Base-by-base conservation (phyloP, 1,284 basidiomycete genomes). In the Wallemia mellicola region DNA sequence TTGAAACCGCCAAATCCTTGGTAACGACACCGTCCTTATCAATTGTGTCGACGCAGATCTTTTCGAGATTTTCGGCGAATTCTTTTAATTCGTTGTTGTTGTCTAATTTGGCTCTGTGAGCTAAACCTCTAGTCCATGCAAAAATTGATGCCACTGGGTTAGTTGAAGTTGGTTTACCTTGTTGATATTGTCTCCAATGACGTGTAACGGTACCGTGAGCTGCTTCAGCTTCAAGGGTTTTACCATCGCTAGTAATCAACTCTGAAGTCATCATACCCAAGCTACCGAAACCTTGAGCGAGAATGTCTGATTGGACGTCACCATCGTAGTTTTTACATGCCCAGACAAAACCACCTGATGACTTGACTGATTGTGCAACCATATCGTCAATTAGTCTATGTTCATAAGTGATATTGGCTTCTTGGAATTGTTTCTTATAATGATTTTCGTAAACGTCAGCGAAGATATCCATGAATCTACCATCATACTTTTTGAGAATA, bases 71-170 rank as follows among this genome's bases (percentile, higher is more conserved):
- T 58, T 75, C 68, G 66, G 85, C 88, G 72, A 94, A 98, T 58
- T 71, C 71, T 61, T 74, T 73, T 55, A 98, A 79, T 56, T 76
- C 74, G 30, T 79, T 77, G 69, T 94, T 96, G 57, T 74, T 73
- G 70, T 98, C 92, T 28, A 95, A 76, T 74, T 88, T 89, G 64
- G 89, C 92, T 63, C 92, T 82, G 75, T 92, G 88, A 33, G 88
- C 73, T 30, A 95, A 76, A 1, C 92, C 92, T 59, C 94, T 81
- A 19, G 92, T 98, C 92, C 92, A 98, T 15, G 92, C 92, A 67
- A 92, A 98, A 75, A 98, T 96, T 61, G 86, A 91, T 54, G 92
- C 92, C 64, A 96, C 89, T 32, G 89, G 89, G 79, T 96, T 96
- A 62, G 92, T 98, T 62, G 85, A 87, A 17, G 88, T 95, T 73